Percentiles rank a stretch among this genome's conserved stretches.
These are phyloP conservation scores for Aspergillus transmontanensis DNA, from an alignment of 2,329 filamentous ascomycete species.

Conservation along the genomic window DNA sequence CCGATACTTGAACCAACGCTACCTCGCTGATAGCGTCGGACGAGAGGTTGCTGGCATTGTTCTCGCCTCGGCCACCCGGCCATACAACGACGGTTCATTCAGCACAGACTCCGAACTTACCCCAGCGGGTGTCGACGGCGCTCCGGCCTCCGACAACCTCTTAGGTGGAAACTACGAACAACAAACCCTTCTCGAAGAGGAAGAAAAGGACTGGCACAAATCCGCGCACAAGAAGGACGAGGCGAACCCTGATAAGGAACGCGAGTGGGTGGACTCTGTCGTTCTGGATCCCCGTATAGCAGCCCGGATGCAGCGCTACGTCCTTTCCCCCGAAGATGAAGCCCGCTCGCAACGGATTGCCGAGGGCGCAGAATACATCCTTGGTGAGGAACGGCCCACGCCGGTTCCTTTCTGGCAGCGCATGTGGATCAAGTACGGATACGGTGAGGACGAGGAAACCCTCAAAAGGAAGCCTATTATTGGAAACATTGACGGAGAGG, in stretches of 20 bases:
- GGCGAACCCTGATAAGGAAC: constrained; percentile 60
- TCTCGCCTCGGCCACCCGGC: constrained; percentile 53
- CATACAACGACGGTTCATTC: constrained; percentile 39
- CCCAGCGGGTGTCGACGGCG: constrained; percentile 20
- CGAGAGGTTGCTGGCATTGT: constrained; percentile 85
- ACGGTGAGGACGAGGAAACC: constrained; percentile 43
- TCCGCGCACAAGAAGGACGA: constrained; percentile 63
- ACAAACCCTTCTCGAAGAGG: constrained; percentile 64
- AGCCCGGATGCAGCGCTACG: constrained; percentile 78
- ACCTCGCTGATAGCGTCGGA: constrained; percentile 84
- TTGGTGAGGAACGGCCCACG: constrained; percentile 58
- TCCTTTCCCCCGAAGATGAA: constrained; percentile 70
- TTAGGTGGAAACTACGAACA: constrained; percentile 59
- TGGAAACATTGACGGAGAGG: constrained; percentile 42
- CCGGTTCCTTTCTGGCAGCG: constrained; percentile 41
- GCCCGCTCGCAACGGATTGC: constrained; percentile 64
- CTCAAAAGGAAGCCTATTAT: constrained; percentile 42
- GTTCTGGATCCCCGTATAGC: constrained; percentile 76
- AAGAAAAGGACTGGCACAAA: constrained; percentile 85
- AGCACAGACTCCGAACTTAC: constrained; percentile 23
- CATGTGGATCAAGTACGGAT: constrained; percentile 44
- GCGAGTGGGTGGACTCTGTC: constrained; percentile 74
- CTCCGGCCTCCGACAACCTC: constrained; percentile 29
- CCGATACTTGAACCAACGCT: constrained; percentile 80
- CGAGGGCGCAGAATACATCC: constrained; percentile 68